Conservation (phyloP, 208 protist genomes). For the Angomonas deanei region DNA sequence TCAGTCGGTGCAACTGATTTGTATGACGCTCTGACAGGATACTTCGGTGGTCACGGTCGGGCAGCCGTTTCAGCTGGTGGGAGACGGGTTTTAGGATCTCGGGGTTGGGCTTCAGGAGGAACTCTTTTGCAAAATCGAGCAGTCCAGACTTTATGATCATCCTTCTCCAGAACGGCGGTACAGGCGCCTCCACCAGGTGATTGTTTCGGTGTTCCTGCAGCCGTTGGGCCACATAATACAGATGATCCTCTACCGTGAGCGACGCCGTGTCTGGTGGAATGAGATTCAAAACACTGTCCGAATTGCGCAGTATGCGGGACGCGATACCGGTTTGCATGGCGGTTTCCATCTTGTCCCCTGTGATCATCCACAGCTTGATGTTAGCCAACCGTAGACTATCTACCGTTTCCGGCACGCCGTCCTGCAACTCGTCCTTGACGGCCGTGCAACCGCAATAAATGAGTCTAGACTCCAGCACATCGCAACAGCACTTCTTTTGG, state of each 20-base stretch:
- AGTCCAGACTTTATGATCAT: slow-evolving; percentile 41
- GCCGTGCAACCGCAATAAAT: slow-evolving; percentile 89
- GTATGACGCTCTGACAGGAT: neutral
- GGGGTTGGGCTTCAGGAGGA: slow-evolving; percentile 24
- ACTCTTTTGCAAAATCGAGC: slow-evolving; percentile 53
- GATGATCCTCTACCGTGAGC: slow-evolving; percentile 24
- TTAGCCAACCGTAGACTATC: slow-evolving; percentile 57
- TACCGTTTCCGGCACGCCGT: slow-evolving; percentile 88
- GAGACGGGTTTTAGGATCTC: slow-evolving; percentile 34
- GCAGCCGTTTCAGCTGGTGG: slow-evolving; percentile 19
- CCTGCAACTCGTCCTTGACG: slow-evolving; percentile 96
- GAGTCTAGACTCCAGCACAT: slow-evolving; percentile 85
- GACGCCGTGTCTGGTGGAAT: slow-evolving; percentile 25
- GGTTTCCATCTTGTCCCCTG: slow-evolving; percentile 97
- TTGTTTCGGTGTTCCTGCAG: slow-evolving; percentile 7
- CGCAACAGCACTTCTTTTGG: slow-evolving; percentile 28
- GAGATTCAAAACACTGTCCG: slow-evolving; percentile 37
- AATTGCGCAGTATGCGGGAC: slow-evolving; percentile 36
- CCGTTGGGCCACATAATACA: slow-evolving; percentile 24
- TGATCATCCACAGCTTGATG: slow-evolving; percentile 95
- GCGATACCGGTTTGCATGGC: slow-evolving; percentile 93
- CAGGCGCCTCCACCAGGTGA: slow-evolving; percentile 16
- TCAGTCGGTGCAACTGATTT: neutral
- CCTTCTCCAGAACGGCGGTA: slow-evolving; percentile 13
- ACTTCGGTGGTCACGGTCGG: too few relatives aligned